Evolutionary conservation across 495 filamentous ascomycete genomes (phyloP).

Genomic region (Massariosphaeria phaeospora): DNA sequence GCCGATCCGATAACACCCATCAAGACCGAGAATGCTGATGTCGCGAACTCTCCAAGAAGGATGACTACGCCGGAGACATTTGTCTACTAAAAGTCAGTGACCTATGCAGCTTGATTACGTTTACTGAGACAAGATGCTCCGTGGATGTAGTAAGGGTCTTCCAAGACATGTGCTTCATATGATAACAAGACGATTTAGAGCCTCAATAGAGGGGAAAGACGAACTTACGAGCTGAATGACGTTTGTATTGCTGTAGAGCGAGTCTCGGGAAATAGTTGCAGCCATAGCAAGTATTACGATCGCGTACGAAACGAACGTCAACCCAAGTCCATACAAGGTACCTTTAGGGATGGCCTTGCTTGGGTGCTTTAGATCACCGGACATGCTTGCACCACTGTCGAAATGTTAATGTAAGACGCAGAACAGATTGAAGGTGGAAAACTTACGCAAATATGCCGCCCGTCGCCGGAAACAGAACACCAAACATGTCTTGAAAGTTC

Average conservation of each 20-base stretch:
- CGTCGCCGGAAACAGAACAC: conserved; percentile 83
- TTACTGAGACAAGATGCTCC: too few species aligned
- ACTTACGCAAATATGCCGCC: conserved; percentile 62
- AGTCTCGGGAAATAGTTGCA: conserved; percentile 66
- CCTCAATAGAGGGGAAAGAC: neutral
- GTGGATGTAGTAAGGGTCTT: too few species aligned
- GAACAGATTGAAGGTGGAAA: neutral
- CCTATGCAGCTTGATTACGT: too few species aligned
- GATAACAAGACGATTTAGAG: neutral
- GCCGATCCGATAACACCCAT: conserved; percentile 86
- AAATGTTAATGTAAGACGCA: neutral
- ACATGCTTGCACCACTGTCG: conserved; percentile 76
- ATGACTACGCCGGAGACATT: conserved; percentile 68
- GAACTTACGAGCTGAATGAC: conserved; percentile 64
- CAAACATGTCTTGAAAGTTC: conserved; percentile 79
- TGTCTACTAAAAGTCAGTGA: conserved; percentile 41
- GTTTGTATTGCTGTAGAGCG: conserved; percentile 70
- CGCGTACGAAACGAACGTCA: conserved; percentile 72
- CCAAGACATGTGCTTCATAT: too few species aligned
- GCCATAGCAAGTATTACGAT: conserved; percentile 78
- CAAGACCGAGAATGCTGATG: conserved; percentile 75
- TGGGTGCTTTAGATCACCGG: conserved; percentile 75
- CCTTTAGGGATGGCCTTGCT: conserved; percentile 81
- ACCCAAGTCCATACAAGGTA: conserved; percentile 67
- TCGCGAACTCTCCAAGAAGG: conserved; percentile 76